phyloP scores from a whole-genome alignment of 306 rosid genomes.

The Morella rubra region DNA sequence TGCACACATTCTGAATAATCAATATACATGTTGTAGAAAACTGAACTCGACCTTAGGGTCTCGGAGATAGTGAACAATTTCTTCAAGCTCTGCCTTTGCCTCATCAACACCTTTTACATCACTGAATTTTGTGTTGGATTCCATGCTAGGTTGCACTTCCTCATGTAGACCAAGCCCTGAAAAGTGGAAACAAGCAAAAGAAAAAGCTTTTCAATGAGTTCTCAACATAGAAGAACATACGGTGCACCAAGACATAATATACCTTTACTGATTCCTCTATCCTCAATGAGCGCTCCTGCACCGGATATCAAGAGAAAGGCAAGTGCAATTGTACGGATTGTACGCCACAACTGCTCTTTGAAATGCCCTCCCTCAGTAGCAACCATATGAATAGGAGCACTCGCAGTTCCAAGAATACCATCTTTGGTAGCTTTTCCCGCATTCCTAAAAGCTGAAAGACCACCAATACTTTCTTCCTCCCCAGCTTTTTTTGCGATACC shows the following conservation, averaged over 20 bases:
- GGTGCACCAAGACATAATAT: constrained; percentile 29
- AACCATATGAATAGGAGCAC: constrained; percentile 81
- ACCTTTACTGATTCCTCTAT: constrained; percentile 79
- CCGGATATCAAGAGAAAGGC: constrained; percentile 72
- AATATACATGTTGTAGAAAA: not conserved
- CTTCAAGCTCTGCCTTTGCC: constrained; percentile 91
- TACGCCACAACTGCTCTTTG: constrained; percentile 76
- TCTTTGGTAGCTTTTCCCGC: constrained; percentile 58
- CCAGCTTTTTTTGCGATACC: constrained; percentile 56
- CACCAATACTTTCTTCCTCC: constrained; percentile 52
- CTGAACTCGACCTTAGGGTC: constrained; percentile 71
- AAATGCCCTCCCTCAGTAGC: constrained; percentile 60
- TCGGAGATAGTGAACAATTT: constrained; percentile 85
- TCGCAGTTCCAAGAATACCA: constrained; percentile 70
- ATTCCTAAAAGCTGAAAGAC: constrained; percentile 56
- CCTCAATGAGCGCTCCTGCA: constrained; percentile 74
- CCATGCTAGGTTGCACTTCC: constrained; percentile 77
- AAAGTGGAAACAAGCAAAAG: constrained; percentile 23
- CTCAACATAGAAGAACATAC: constrained; percentile 3
- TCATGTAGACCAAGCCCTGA: constrained; percentile 64
- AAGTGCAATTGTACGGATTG: constrained; percentile 58
- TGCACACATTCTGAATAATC: not conserved
- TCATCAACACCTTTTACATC: constrained; percentile 92
- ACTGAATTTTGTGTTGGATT: constrained; percentile 66
- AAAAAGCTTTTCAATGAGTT: constrained; percentile 14